Conservation (phyloP, 2,329 filamentous ascomycete species). For the Beauveria australis region DNA sequence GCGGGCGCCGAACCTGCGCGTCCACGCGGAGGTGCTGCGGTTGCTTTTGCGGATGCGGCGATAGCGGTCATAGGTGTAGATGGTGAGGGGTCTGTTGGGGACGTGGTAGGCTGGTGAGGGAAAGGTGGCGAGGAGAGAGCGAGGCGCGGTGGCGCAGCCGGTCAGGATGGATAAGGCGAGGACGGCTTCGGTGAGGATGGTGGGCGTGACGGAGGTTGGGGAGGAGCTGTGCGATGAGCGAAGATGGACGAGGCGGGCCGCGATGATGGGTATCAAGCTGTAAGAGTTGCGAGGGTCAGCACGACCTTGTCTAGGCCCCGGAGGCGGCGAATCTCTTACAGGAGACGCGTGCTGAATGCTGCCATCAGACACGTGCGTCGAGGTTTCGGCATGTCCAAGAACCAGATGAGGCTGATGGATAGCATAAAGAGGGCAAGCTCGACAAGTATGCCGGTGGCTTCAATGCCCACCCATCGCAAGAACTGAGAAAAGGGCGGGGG, state of each 20-base stretch:
- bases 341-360: neutral
- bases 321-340: neutral
- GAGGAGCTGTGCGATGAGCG: neutral
- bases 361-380: neutral
- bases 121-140: neutral
- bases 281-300: neutral
- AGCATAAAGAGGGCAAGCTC: neutral
- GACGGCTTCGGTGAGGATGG: constrained; percentile 4
- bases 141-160: neutral
- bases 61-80: neutral
- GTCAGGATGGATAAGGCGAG: neutral
- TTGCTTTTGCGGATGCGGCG: neutral
- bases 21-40: neutral
- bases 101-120: neutral
- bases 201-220: neutral
- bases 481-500: neutral
- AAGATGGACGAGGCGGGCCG: constrained; percentile 1
- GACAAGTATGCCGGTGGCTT: neutral
- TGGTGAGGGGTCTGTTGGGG: neutral
- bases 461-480: constrained; percentile 1
- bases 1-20: too few relatives aligned
- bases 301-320: neutral
- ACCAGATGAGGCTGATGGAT: neutral
- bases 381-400: neutral
- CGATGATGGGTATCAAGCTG: constrained; percentile 3